A percentile compares a stretch with the other conserved stretches of the same genome.
These are phyloP conservation scores for Acer saccharum DNA, from an alignment of 345 rosid species.

Conservation along the genomic window DNA sequence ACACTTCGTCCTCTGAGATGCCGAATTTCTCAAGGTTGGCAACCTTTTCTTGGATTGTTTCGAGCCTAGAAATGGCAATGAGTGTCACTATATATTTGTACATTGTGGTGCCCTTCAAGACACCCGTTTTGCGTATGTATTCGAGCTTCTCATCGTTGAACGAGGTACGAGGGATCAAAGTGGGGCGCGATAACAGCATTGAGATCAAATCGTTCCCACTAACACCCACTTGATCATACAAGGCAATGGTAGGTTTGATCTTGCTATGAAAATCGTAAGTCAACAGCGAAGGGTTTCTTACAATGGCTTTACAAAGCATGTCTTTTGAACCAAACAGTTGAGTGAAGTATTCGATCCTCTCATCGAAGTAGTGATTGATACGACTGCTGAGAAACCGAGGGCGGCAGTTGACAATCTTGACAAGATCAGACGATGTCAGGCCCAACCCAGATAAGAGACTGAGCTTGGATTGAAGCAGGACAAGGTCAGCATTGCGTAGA, in stretches of 20 bases:
- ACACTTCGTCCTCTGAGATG: constrained; percentile 62
- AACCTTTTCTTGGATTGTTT: constrained; percentile 66
- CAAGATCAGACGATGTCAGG: constrained; percentile 64
- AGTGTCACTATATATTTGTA: constrained; percentile 65
- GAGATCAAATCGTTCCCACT: constrained; percentile 47
- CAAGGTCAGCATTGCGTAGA: constrained; percentile 48
- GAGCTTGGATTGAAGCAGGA: constrained; percentile 58
- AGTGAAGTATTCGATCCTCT: constrained; percentile 58
- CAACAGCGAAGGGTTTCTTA: constrained; percentile 78
- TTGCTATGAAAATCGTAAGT: constrained; percentile 57
- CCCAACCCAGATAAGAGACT: constrained; percentile 56
- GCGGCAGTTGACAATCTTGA: constrained; percentile 73
- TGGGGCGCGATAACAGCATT: constrained; percentile 70
- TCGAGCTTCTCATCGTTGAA: constrained; percentile 64
- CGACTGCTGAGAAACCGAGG: constrained; percentile 70
- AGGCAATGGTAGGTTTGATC: constrained; percentile 57
- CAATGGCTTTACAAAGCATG: constrained; percentile 58
- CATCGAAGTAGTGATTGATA: constrained; percentile 60
- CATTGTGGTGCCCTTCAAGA: constrained; percentile 58
- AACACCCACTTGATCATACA: constrained; percentile 62
- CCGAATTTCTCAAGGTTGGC: constrained; percentile 79
- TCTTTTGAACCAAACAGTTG: constrained; percentile 61
- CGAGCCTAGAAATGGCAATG: constrained; percentile 67
- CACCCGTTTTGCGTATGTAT: constrained; percentile 58
- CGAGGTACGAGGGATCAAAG: constrained; percentile 68